These are phyloP conservation scores for Lycium barbarum DNA, from an alignment of 257 asterid genomes.

Conservation along the genomic window DNA sequence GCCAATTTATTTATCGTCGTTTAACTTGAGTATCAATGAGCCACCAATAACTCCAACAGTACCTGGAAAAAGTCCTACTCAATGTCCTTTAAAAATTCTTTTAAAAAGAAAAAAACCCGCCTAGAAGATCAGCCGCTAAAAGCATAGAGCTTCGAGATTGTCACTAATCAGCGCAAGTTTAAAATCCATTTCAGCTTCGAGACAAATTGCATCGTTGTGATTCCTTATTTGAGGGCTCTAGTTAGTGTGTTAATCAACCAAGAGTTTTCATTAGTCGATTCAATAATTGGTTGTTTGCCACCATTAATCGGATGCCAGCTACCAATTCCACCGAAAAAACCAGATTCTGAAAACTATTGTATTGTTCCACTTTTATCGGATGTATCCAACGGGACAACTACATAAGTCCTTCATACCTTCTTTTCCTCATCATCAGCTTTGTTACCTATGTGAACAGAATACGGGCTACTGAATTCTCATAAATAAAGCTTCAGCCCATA, in stretches of 20 bases:
- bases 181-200: neutral
- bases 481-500: conserved; percentile 18
- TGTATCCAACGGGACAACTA: conserved; percentile 3
- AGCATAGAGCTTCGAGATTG: neutral
- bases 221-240: neutral
- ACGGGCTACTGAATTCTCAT: neutral
- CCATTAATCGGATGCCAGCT: neutral
- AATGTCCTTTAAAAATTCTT: neutral
- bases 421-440: neutral
- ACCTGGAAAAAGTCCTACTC: neutral
- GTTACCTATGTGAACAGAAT: neutral
- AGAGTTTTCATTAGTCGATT: neutral
- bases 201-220: neutral
- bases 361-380: neutral
- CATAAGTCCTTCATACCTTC: neutral
- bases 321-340: neutral
- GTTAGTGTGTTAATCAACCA: neutral
- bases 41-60: neutral
- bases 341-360: neutral
- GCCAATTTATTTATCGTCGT: neutral
- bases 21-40: neutral
- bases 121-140: neutral
- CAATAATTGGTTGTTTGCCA: conserved; percentile 8
- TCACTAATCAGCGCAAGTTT: neutral
- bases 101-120: neutral